Base-by-base conservation (phyloP, 164 flowering plant species). In the Aristolochia fimbriata region DNA sequence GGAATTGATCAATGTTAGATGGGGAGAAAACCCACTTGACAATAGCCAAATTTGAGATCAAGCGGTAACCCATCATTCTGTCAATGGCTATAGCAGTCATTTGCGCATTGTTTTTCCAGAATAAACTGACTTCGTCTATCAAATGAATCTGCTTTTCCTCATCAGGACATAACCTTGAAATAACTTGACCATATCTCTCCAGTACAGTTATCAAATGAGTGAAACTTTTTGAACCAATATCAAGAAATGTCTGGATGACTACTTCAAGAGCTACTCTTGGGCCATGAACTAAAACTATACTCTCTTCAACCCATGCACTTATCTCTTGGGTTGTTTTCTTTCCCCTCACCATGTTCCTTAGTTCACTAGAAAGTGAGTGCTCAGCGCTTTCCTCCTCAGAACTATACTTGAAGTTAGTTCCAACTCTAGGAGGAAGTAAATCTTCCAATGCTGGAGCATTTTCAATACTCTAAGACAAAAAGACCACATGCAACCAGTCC, bases 51-150 rank as follows among this genome's bases (percentile, higher is more conserved):
- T 87, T 94, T 47, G 97, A 94, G 60, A 94, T 62, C 58, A 94
- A 83, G 15, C 99, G 85, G 70, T 94, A 94, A 55, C 99, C 96
- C 99, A 94, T 94, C 99, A 94, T 94, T 63, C 99, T 74, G 69
- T 94, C 99, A 67, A 94, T 81, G 33, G 93, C 71, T 58, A 94
- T 67, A 47, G 96, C 92, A 2, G 88, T 79, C 96, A 85, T 85
- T 65, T 94, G 99, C 62, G 86, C 64, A 76, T 77, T 91, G 69
- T 85, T 88, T 71, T 78, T 85, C 99, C 99, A 94, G 62, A 73
- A 91, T 24, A 72, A 74, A 73, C 86, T 78, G 60, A 91, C 78
- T 84, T 94, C 96, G 21, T 70, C 76, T 52, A 94, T 82, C 54
- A 94, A 78, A 79, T 79, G 56, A 56, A 88, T 78, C 59, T 94